phyloP scores from a whole-genome alignment of 495 filamentous ascomycete species.

The Cryomyces minteri region DNA sequence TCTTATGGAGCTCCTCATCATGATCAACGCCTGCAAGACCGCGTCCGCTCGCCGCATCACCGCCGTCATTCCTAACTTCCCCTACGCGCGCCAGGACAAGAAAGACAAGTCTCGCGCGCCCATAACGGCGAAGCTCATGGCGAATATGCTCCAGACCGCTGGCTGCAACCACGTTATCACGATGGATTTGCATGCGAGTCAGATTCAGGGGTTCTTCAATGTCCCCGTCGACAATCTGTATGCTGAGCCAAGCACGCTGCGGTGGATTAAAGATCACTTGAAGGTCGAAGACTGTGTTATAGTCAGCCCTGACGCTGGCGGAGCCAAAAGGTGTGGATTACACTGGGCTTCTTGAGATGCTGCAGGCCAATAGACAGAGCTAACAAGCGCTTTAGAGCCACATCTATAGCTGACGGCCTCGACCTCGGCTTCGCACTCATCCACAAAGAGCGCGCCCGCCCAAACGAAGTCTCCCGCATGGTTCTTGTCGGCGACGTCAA shows the following conservation, averaged over 20 bases:
- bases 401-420: constrained; percentile 87
- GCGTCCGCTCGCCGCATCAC: constrained; percentile 89
- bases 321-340: constrained; percentile 63
- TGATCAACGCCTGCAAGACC: constrained; percentile 97
- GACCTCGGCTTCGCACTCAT: constrained; percentile 95
- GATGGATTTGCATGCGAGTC: constrained; percentile 46
- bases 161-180: constrained; percentile 40
- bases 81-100: constrained; percentile 98
- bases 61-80: constrained; percentile 88
- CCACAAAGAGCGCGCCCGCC: constrained; percentile 90
- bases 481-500: constrained; percentile 52
- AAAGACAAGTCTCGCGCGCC: constrained; percentile 93
- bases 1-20: constrained; percentile 95
- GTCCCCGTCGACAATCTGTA: constrained; percentile 96
- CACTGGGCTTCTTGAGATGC: neutral
- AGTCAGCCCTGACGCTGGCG: constrained; percentile 90
- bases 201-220: constrained; percentile 92
- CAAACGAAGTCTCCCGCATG: constrained; percentile 94
- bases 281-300: constrained; percentile 74
- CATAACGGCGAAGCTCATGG: constrained; percentile 82
- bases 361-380: constrained; percentile 1
- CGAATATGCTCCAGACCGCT: constrained; percentile 94
- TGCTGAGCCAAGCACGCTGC: constrained; percentile 80
- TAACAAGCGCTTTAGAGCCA: constrained; percentile 38
- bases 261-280: constrained; percentile 81